Base-by-base conservation (phyloP, 2,329 filamentous ascomycete genomes). In the Colletotrichum magnum region DNA sequence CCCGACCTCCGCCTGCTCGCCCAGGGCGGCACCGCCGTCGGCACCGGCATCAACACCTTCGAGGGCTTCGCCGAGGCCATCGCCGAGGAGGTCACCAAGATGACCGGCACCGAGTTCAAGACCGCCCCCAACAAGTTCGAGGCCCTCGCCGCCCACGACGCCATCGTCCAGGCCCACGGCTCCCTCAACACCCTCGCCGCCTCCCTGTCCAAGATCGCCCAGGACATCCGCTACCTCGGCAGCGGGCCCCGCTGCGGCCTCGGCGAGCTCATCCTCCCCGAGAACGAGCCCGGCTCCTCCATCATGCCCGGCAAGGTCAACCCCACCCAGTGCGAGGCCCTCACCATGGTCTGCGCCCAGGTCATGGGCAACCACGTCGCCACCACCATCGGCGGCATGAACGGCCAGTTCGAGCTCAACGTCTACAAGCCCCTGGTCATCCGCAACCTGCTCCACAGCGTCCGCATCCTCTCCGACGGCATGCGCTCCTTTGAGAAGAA, bases 221-320 rank as follows among this genome's bases (percentile, higher is more conserved):
- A 99, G 85, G 96, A 98, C 81, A 94, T 99, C 79, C 93, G 96
- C 77, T 98, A 97, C 86, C 93, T 98, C 60, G 96, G 96, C 76
- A 97, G 94, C 74, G 96, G 96, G 16, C 96, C 96, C 64, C 94
- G 96, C 69, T 98, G 96, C 83, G 96, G 96, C 77, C 92, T 98
- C 24, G 95, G 95, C 74, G 96, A 99, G 86, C 89, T 99, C 72
- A 89, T 89, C 78, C 90, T 99, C 59, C 96, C 96, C 28, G 96
- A 99, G 86, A 99, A 99, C 85, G 96, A 99, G 87, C 96, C 96
- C 41, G 95, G 95, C 73, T 96, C 93, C 78, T 97, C 93, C 75
- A 98, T 99, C 87, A 99, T 99, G 96, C 96, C 96, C 52, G 96
- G 96, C 78, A 99, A 99, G 87, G 96, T 99, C 80, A 99, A 99